These are phyloP conservation scores for Cercospora citrullina DNA, from an alignment of 2,329 filamentous ascomycete species.

Conservation along the genomic window DNA sequence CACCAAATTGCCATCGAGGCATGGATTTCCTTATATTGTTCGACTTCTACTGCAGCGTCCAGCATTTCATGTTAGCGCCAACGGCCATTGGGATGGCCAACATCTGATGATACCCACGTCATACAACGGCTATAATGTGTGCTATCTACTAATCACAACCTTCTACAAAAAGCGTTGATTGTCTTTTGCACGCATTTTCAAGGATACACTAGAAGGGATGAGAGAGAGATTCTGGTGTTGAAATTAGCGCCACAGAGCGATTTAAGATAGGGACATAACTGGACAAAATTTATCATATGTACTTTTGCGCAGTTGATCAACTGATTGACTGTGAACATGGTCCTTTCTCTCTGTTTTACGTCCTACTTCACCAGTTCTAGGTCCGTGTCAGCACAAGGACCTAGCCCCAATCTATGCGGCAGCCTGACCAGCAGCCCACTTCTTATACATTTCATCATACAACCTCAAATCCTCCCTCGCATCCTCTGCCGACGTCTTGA, in stretches of 20 bases:
- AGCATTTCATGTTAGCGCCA: not conserved
- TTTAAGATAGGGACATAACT: not conserved
- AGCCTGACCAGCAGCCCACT: constrained; percentile 18
- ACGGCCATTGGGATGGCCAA: constrained; percentile 4
- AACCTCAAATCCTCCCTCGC: constrained; percentile 45
- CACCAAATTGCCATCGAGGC: not conserved
- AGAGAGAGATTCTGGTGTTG: not conserved
- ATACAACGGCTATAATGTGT: constrained; percentile 19
- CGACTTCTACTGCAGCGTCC: constrained; percentile 13
- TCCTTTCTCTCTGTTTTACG: too few species aligned
- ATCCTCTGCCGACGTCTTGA: constrained; percentile 48
- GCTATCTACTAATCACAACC: constrained; percentile 3
- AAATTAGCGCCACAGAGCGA: not conserved
- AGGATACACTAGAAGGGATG: not conserved
- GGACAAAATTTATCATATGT: not conserved
- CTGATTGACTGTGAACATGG: not conserved
- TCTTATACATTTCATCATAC: constrained; percentile 36
- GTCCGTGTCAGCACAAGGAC: not conserved
- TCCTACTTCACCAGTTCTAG: too few species aligned
- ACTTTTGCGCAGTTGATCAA: not conserved
- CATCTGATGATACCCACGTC: constrained; percentile 23
- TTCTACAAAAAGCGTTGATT: not conserved
- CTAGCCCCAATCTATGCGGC: not conserved
- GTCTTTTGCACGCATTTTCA: not conserved
- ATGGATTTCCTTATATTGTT: constrained; percentile 7